Evolutionary conservation across 768 basidiomycete genomes (phyloP).

Genomic region (Boletus huronensis): DNA sequence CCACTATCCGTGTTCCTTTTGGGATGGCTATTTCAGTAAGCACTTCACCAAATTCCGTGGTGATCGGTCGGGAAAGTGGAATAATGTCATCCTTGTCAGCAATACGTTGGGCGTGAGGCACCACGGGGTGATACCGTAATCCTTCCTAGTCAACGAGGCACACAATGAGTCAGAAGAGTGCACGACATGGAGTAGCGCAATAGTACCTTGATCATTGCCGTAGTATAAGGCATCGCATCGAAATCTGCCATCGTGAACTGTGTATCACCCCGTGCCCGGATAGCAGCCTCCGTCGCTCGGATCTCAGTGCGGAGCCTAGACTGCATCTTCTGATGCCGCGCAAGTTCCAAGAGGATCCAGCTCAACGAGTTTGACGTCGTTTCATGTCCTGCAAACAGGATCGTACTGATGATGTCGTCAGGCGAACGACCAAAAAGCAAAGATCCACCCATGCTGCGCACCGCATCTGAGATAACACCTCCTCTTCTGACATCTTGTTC

Average conservation of each 20-base stretch:
- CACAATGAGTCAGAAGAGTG: background rate
- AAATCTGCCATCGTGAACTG: constrained; percentile 39
- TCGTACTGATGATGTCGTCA: constrained; percentile 34
- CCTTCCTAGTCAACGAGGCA: constrained; percentile 36
- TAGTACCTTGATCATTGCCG: constrained; percentile 32
- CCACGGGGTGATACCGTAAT: constrained; percentile 46
- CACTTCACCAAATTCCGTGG: constrained; percentile 41
- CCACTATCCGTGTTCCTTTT: constrained; percentile 48
- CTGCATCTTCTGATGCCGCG: constrained; percentile 56
- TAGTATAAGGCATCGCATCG: constrained; percentile 48
- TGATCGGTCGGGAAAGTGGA: constrained; percentile 54
- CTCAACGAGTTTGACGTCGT: constrained; percentile 56
- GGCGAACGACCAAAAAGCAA: background rate
- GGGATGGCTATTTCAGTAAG: constrained; percentile 45
- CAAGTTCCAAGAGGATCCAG: constrained; percentile 64
- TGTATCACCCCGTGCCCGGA: constrained; percentile 10
- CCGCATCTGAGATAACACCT: constrained; percentile 19
- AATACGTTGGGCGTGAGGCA: constrained; percentile 51
- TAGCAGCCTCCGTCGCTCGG: constrained; percentile 3
- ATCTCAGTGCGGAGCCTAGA: constrained; percentile 46
- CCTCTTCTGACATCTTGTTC: constrained; percentile 21
- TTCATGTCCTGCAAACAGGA: constrained; percentile 53
- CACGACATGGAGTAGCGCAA: constrained; percentile 12
- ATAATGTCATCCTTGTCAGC: constrained; percentile 53
- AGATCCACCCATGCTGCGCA: constrained; percentile 2